These are phyloP conservation scores for Cercospora sp. DNA, from an alignment of 2,329 filamentous ascomycete species.

Conservation along the genomic window DNA sequence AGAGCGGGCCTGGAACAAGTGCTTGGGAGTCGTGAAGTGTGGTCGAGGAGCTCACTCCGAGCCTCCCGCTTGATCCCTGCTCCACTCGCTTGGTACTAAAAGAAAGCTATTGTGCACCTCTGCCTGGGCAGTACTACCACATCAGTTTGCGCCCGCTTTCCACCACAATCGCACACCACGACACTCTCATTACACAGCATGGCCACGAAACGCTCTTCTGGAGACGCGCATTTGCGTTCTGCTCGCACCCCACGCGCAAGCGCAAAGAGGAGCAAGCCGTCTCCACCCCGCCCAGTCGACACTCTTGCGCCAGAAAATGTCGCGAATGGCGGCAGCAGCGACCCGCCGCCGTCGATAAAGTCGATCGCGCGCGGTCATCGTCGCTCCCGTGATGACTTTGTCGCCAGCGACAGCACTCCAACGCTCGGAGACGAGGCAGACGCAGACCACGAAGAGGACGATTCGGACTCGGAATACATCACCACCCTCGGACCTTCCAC, in stretches of 20 bases:
- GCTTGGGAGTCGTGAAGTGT: not conserved
- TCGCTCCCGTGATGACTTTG: not conserved
- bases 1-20: not conserved
- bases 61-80: not conserved
- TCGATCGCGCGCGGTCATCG: not conserved
- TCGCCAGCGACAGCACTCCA: not conserved
- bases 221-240: not conserved
- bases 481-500: not conserved
- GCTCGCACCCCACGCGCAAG: not conserved
- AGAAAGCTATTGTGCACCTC: not conserved
- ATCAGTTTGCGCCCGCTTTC: not conserved
- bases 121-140: not conserved
- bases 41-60: not conserved
- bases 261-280: slow-evolving; percentile 8
- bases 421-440: slow-evolving; percentile 13
- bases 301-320: not conserved
- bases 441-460: slow-evolving; percentile 21
- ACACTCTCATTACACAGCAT: slow-evolving; percentile 1
- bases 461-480: not conserved
- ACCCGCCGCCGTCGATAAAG: not conserved
- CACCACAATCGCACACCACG: not conserved
- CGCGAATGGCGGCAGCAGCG: not conserved
- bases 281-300: not conserved
- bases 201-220: slow-evolving; percentile 10
- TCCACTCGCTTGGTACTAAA: not conserved